A percentile compares a stretch with the other conserved stretches of the same genome.
Evolutionary conservation across 805 yeast species (phyloP).

Genomic region (Candida taoyuanica): DNA sequence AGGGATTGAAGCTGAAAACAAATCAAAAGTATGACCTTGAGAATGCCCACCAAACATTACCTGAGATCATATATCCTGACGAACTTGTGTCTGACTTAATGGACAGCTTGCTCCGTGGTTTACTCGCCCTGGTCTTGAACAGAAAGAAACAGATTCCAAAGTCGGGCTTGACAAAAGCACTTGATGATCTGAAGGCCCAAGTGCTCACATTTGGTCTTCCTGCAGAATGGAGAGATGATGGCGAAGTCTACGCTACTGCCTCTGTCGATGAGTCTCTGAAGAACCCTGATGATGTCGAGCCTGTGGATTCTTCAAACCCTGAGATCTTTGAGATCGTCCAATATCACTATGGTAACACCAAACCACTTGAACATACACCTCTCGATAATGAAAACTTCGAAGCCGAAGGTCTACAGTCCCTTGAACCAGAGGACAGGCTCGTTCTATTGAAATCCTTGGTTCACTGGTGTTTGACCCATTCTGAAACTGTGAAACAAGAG

Average conservation of each 20-base stretch:
- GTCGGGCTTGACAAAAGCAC: conserved; percentile 11
- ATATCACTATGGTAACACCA: conserved; percentile 12
- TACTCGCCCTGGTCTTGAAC: conserved; percentile 19
- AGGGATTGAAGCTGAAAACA: conserved; percentile 18
- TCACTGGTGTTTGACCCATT: conserved; percentile 21
- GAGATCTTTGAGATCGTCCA: conserved; percentile 17
- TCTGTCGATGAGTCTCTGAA: conserved; percentile 1
- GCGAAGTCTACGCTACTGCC: conserved; percentile 12
- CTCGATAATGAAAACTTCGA: conserved; percentile 20
- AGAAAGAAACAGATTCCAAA: conserved; percentile 12
- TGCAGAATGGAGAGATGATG: conserved; percentile 27
- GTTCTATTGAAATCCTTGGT: conserved; percentile 20
- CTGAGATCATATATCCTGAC: conserved; percentile 1
- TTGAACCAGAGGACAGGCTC: conserved; percentile 23
- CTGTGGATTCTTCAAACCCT: conserved; percentile 20
- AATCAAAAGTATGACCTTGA: conserved; percentile 11
- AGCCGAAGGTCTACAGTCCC: conserved; percentile 14
- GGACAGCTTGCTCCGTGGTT: conserved; percentile 13
- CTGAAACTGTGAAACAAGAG: conserved; percentile 17
- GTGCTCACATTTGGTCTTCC: conserved; percentile 24
- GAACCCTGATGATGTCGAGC: conserved; percentile 10
- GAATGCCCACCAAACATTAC: conserved; percentile 14
- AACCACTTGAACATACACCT: conserved; percentile 19
- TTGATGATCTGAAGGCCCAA: conserved; percentile 16
- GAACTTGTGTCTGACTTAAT: conserved; percentile 16